phyloP scores from a whole-genome alignment of 768 basidiomycete species.

The Lentinus tigrinus region DNA sequence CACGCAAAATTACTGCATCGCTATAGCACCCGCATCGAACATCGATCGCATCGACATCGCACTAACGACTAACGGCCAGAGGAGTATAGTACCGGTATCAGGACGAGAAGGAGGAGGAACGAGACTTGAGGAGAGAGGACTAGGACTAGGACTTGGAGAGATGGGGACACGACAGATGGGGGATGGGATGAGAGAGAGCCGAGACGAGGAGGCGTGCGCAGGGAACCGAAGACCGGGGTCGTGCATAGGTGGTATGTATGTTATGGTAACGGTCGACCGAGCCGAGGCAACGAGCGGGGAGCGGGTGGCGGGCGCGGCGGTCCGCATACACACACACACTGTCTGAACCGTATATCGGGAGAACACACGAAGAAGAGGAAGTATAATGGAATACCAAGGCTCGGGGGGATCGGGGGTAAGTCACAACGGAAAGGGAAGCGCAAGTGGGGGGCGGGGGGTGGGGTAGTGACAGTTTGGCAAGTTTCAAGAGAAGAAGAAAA shows the following conservation, averaged over 20 bases:
- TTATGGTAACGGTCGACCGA: too few relatives aligned
- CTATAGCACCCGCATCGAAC: constrained; percentile 16
- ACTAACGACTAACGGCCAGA: constrained; percentile 9
- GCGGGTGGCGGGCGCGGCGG: constrained; percentile 3
- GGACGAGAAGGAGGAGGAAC: not conserved
- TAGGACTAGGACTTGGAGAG: not conserved
- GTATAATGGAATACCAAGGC: not conserved
- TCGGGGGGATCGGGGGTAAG: too few relatives aligned
- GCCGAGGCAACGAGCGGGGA: constrained; percentile 16
- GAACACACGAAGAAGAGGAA: not conserved
- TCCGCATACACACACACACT: not conserved
- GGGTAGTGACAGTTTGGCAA: not conserved
- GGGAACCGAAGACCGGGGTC: not conserved
- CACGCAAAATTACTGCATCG: constrained; percentile 23
- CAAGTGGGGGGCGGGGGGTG: not conserved
- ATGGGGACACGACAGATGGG: not conserved
- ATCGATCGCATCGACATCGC: too few relatives aligned
- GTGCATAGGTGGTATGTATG: constrained; percentile 10
- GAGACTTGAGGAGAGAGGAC: not conserved
- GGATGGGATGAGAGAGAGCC: not conserved
- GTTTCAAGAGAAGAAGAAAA: not conserved
- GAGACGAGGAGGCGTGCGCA: not conserved
- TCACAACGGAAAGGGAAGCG: not conserved
- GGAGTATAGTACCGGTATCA: constrained; percentile 25
- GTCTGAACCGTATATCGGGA: constrained; percentile 4